Conservation (phyloP, 352 stramenopile species). For the Phytophthora niederhauseri region DNA sequence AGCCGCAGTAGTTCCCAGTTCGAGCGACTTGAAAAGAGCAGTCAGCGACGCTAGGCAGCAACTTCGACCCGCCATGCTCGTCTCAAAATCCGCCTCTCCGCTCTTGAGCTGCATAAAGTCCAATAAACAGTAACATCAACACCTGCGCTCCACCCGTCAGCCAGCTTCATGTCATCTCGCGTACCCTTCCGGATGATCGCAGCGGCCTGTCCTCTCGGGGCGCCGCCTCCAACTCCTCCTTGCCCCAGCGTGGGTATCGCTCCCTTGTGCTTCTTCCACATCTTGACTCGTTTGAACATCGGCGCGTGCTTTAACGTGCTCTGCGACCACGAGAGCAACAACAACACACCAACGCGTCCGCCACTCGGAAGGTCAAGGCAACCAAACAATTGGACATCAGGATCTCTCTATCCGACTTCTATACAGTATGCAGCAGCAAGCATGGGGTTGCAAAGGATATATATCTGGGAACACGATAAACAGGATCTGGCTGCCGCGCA, state of each 20-base stretch:
- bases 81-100: slow-evolving; percentile 52
- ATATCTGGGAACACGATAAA: slow-evolving; percentile 91
- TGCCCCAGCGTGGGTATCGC: slow-evolving; percentile 74
- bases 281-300: slow-evolving; percentile 89
- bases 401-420: slow-evolving; percentile 9
- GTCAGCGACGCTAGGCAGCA: slow-evolving; percentile 3
- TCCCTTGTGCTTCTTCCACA: slow-evolving; percentile 91
- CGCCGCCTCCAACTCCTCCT: slow-evolving; percentile 59
- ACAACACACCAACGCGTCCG: slow-evolving; percentile 36
- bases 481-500: slow-evolving; percentile 87
- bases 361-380: slow-evolving; percentile 32
- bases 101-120: slow-evolving; percentile 49
- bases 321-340: slow-evolving; percentile 26
- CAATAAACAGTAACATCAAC: neutral
- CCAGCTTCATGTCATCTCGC: neutral
- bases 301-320: slow-evolving; percentile 86
- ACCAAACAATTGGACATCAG: slow-evolving; percentile 10
- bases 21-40: slow-evolving; percentile 10
- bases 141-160: neutral
- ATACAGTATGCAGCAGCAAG: slow-evolving; percentile 13
- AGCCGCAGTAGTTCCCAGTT: slow-evolving; percentile 21
- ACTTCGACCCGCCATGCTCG: slow-evolving; percentile 1
- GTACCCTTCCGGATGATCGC: slow-evolving; percentile 84
- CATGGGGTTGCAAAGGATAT: slow-evolving; percentile 65
- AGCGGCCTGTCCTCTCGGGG: slow-evolving; percentile 72